Base-by-base conservation (phyloP, 495 filamentous ascomycete genomes). In the Penicillium herquei region DNA sequence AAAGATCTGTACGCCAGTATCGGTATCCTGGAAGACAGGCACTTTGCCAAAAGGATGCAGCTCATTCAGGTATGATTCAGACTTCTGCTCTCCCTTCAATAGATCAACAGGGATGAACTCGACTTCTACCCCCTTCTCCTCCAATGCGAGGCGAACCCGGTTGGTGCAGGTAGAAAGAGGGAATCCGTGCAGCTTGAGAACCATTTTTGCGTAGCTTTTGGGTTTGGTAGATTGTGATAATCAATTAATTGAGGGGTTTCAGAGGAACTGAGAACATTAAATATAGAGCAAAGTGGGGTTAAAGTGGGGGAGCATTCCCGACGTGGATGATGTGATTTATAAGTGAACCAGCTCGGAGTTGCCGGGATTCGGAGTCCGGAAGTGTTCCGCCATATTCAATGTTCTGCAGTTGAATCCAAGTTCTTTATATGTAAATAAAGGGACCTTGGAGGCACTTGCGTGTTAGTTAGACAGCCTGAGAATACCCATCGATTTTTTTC, bases 41-140 rank as follows among this genome's bases (percentile, higher is more conserved):
- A 55, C 52, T 42, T 55, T 55, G n/a, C 52, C 52, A 39, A 55
- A 55, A 16, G 44, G 52, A 10, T 55, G 52, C 6, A 48, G 34
- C 3, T 43, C 26, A 4, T 35, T 49, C 3, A 55, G 12, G 35
- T 55, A 55, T 10, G 34, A 11, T n/a, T 55, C 52, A 7, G 32
- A n/a, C 44, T 55, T 55, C n/a, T 52, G 50, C 12, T 52, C 50
- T 8, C 39, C 39, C 39, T 43, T 41, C 0, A 39, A 18, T 11
- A 52, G 17, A 30, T 52, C 39, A 32, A 52, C 14, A 7, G 26
- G 26, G 16, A 42, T 52, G 39, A 52, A 44, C 21, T 52, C 50
- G 30, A 42, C 10, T 35, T 41, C 21, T 4, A 52, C 37, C n/a
- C 31, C 50, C 39, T 52, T 44, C 50, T 52, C 50, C 37, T 30